Base-by-base conservation (phyloP, 768 basidiomycete genomes). In the Austroboletus eburneus region DNA sequence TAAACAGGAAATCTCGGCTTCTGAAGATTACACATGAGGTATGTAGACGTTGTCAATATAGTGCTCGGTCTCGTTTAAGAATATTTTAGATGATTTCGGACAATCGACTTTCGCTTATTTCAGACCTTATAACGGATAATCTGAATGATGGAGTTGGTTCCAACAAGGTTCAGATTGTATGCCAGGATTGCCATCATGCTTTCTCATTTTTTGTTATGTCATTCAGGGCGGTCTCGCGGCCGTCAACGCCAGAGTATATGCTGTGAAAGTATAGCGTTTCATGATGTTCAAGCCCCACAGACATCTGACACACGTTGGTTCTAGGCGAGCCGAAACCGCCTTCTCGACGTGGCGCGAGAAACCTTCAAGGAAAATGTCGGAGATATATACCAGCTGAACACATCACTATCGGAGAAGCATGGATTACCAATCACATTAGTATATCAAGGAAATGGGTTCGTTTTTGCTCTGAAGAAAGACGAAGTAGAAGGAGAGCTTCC, bases 311-410 rank as follows among this genome's bases (percentile, higher is more conserved):
- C 27, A 21, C 25, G 25, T 23, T 32, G n/a, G 30, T 36, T 41
- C 7, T 38, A 86, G 78, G 87, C 90, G 3, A 87, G 88, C 50
- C 78, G 76, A 57, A 89, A 91, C 54, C 80, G 80, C 23, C 73
- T 95, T 9, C 82, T 99, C 24, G 95, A 98, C 53, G 91, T 98
- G 7, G 96, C 95, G 2, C 79, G 96, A 3, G 91, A 91, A 63
- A 94, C 94, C 0, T 97, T 85, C 71, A 90, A 86, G 56, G 94
- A 99, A 64, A 95, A 95, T 54, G 76, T 95, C 36, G 78, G 81
- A 14, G 95, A 99, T 58, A 91, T 96, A 43, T 82, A 83, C 51
- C 75, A 83, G 43, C 70, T 92, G 29, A 79, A 79, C 49, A 70
- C 72, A 14, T 69, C 68, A 0, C 67, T 91, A 13, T 71, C 80